Conservation (phyloP, 345 rosid species). For the Dipteronia dyeriana region DNA sequence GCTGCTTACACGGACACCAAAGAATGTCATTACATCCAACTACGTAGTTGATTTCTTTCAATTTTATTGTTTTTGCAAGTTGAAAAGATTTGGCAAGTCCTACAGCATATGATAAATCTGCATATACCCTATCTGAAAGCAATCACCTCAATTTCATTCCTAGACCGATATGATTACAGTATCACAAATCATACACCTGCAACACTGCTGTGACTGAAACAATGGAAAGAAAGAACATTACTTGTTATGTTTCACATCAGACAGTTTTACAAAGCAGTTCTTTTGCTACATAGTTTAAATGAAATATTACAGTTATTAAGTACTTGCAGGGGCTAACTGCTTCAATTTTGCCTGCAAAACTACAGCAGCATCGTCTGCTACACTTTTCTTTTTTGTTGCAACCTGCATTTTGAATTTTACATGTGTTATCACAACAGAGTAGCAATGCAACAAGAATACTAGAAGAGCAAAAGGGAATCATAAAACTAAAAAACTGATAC, state of each 20-base stretch:
- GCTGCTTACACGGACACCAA: too few relatives aligned
- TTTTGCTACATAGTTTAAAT: neutral
- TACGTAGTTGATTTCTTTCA: neutral
- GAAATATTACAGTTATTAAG: neutral
- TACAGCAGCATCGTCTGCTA: constrained; percentile 83
- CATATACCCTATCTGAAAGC: neutral
- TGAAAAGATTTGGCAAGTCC: neutral
- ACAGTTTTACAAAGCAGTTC: neutral
- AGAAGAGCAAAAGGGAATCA: neutral
- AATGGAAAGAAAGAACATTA: neutral
- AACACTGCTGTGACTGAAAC: neutral
- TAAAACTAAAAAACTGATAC: too few relatives aligned
- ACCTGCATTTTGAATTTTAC: constrained; percentile 53
- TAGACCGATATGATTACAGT: neutral
- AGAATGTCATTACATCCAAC: too few relatives aligned
- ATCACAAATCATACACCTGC: neutral
- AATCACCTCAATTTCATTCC: neutral
- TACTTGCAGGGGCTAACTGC: constrained; percentile 50
- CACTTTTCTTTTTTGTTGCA: constrained; percentile 80
- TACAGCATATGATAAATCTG: neutral
- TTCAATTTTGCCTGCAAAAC: constrained; percentile 71
- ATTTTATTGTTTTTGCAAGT: neutral
- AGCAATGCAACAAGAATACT: neutral
- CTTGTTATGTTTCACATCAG: constrained; percentile 4
- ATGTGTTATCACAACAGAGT: neutral